A percentile compares a stretch with the other conserved stretches of the same genome.
Evolutionary conservation across 1,284 basidiomycete genomes (phyloP).

Genomic region (Hymenochaete sp.): DNA sequence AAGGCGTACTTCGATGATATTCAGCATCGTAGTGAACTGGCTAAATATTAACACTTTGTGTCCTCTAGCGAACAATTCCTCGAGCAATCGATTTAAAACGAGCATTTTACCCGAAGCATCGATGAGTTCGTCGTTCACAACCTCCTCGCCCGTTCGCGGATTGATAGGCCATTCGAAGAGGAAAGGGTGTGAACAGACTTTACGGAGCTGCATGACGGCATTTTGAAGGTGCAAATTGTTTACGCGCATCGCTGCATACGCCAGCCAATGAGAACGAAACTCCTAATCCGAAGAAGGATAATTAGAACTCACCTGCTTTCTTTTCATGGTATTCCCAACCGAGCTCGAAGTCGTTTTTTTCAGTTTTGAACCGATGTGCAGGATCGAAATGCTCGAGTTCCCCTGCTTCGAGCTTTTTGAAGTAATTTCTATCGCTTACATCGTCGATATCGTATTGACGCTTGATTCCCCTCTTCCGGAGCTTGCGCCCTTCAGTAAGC

Average conservation of each 20-base stretch:
- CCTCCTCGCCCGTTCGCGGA: conserved; percentile 45
- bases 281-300: background rate
- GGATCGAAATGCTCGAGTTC: conserved; percentile 24
- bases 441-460: conserved; percentile 43
- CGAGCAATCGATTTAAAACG: conserved; percentile 81
- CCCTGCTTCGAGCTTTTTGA: conserved; percentile 50
- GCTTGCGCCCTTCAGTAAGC: conserved; percentile 24
- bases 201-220: conserved; percentile 88
- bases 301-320: conserved; percentile 46
- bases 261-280: conserved; percentile 2
- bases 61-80: conserved; percentile 70
- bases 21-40: conserved; percentile 93
- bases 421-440: conserved; percentile 57
- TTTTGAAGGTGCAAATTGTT: conserved; percentile 93
- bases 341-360: conserved; percentile 13
- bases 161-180: conserved; percentile 86
- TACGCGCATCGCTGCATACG: conserved; percentile 59
- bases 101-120: conserved; percentile 95
- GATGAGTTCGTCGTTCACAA: conserved; percentile 71
- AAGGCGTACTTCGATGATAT: conserved; percentile 75
- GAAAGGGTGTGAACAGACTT: conserved; percentile 93
- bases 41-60: conserved; percentile 94
- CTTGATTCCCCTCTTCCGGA: conserved; percentile 30
- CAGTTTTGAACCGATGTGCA: conserved; percentile 3
- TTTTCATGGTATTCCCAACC: conserved; percentile 45